A percentile compares a stretch with the other conserved stretches of the same genome.
Evolutionary conservation across 202 grass and related monocot genomes (phyloP).

Genomic region (Eragrostis tef): DNA sequence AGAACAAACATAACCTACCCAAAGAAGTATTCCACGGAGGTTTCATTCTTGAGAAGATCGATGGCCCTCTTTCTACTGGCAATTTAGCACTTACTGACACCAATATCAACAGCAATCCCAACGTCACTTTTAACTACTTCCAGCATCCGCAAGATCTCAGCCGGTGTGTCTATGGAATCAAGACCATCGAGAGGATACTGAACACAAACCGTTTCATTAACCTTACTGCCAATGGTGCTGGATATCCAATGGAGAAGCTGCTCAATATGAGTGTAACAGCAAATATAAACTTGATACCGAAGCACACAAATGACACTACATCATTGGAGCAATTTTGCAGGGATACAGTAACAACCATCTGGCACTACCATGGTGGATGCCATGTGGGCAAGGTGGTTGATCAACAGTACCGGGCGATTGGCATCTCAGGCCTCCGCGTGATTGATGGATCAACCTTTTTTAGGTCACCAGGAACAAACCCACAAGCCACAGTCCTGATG

Average conservation of each 20-base stretch:
- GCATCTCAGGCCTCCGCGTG: slow-evolving; percentile 56
- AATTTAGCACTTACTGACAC: slow-evolving; percentile 55
- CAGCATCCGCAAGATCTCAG: slow-evolving; percentile 71
- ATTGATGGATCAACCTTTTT: slow-evolving; percentile 68
- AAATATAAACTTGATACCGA: slow-evolving; percentile 81
- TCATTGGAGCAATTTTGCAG: slow-evolving; percentile 80
- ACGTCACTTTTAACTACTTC: slow-evolving; percentile 87
- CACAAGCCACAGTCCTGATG: slow-evolving; percentile 87
- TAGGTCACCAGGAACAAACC: slow-evolving; percentile 76
- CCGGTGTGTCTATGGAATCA: slow-evolving; percentile 74
- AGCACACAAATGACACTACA: slow-evolving; percentile 77
- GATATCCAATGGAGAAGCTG: slow-evolving; percentile 52
- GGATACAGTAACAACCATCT: slow-evolving; percentile 81
- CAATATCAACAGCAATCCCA: slow-evolving; percentile 58
- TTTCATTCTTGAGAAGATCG: slow-evolving; percentile 83
- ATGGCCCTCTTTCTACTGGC: slow-evolving; percentile 74
- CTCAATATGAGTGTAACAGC: slow-evolving; percentile 79
- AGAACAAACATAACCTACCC: slow-evolving; percentile 61
- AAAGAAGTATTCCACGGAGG: slow-evolving; percentile 80
- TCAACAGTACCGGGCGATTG: slow-evolving; percentile 53
- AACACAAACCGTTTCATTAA: slow-evolving; percentile 57
- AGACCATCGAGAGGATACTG: slow-evolving; percentile 66
- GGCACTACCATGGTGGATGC: slow-evolving; percentile 91
- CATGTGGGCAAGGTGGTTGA: slow-evolving; percentile 80
- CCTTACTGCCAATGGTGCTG: slow-evolving; percentile 42